A percentile compares a stretch with the other conserved stretches of the same genome.
Conservation (phyloP, 2,329 filamentous ascomycete species). For the Waltergamsia citrina region DNA sequence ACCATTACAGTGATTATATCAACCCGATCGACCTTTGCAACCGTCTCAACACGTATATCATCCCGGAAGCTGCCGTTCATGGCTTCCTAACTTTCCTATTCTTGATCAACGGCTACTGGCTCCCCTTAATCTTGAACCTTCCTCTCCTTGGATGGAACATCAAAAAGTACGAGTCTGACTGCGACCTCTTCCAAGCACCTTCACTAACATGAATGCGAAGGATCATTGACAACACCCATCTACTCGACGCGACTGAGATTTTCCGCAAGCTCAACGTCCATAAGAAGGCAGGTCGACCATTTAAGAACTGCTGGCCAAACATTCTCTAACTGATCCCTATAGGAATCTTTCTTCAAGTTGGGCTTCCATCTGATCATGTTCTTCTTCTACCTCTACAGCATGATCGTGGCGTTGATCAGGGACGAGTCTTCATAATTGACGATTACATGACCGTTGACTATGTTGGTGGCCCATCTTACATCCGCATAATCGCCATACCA, state of each 20-base stretch:
- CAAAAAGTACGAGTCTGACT: conserved; percentile 89
- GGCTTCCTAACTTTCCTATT: conserved; percentile 93
- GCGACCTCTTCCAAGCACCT: conserved; percentile 11
- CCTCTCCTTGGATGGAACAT: conserved; percentile 88
- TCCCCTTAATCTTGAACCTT: conserved; percentile 84
- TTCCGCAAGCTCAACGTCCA: conserved; percentile 98
- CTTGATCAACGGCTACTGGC: conserved; percentile 97
- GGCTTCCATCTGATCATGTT: conserved; percentile 99
- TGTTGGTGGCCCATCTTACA: too few relatives aligned
- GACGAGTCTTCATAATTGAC: conserved; percentile 90
- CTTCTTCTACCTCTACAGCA: conserved; percentile 99
- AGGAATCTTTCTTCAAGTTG: conserved; percentile 99
- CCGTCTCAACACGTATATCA: conserved; percentile 98
- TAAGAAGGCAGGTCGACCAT: conserved; percentile 75
- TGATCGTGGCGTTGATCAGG: conserved; percentile 93
- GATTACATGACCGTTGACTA: too few relatives aligned
- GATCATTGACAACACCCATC: conserved; percentile 93
- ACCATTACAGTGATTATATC: conserved; percentile 76
- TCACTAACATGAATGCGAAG: conserved; percentile 36
- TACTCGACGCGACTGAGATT: conserved; percentile 96
- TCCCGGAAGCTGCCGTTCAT: conserved; percentile 96
- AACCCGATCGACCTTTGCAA: conserved; percentile 99
- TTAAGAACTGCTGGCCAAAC: too few relatives aligned
- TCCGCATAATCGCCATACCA: too few relatives aligned
- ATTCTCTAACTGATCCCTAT: conserved; percentile 17